Conservation (phyloP, 2,329 filamentous ascomycete genomes). For the Monosporascus ibericus region DNA sequence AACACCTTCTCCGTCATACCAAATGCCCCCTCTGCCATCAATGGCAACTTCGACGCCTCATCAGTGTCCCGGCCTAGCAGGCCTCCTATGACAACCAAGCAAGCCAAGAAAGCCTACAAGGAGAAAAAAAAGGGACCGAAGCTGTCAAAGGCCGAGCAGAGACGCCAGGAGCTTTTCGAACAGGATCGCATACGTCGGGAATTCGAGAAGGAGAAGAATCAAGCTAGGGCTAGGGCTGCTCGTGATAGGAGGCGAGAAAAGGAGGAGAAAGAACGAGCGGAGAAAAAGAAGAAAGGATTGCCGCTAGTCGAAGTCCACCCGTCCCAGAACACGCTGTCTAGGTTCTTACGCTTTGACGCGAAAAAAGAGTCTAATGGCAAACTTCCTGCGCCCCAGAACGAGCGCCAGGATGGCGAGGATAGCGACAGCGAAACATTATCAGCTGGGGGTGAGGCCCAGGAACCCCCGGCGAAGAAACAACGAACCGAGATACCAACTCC, state of each 20-base stretch:
- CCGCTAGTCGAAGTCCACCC: slow-evolving; percentile 49
- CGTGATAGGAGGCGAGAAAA: slow-evolving; percentile 52
- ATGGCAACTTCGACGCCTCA: slow-evolving; percentile 10
- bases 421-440: slow-evolving; percentile 4
- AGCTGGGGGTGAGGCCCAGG: slow-evolving; percentile 3
- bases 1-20: slow-evolving; percentile 30
- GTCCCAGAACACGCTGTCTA: slow-evolving; percentile 51
- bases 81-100: slow-evolving; percentile 44
- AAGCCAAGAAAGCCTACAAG: slow-evolving; percentile 40
- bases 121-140: slow-evolving; percentile 34
- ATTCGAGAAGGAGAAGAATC: slow-evolving; percentile 42
- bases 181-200: slow-evolving; percentile 50
- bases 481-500: slow-evolving; percentile 4
- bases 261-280: slow-evolving; percentile 42
- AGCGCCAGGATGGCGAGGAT: background rate
- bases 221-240: slow-evolving; percentile 40
- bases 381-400: background rate
- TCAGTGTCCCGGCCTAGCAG: slow-evolving; percentile 10
- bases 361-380: slow-evolving; percentile 8
- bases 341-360: slow-evolving; percentile 35
- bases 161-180: slow-evolving; percentile 36
- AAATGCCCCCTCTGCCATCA: slow-evolving; percentile 21
- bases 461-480: slow-evolving; percentile 13
- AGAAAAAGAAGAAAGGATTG: slow-evolving; percentile 44
- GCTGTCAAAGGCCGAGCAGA: slow-evolving; percentile 37